These are phyloP conservation scores for Cryptosporidium ryanae DNA, from an alignment of 169 alveolate genomes.

Conservation along the genomic window DNA sequence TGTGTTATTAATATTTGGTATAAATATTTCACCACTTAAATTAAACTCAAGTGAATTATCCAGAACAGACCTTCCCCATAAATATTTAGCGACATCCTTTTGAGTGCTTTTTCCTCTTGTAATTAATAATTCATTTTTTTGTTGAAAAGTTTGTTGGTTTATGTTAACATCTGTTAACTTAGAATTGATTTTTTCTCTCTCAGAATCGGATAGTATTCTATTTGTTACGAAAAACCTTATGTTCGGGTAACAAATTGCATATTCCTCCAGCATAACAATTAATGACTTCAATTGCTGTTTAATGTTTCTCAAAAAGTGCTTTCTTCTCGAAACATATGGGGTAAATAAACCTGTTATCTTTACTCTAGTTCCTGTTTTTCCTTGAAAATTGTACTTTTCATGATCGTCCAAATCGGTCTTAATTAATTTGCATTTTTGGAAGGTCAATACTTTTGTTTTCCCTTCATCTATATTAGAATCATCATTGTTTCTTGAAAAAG, in stretches of 20 bases:
- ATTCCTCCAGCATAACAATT: slow-evolving; percentile 41
- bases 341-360: slow-evolving; percentile 33
- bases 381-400: not conserved
- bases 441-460: not conserved
- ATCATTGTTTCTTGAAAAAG: slow-evolving; percentile 52
- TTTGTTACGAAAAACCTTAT: slow-evolving; percentile 42
- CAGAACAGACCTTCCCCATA: slow-evolving; percentile 61
- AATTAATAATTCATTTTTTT: slow-evolving; percentile 3
- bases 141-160: slow-evolving; percentile 14
- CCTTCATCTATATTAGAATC: slow-evolving; percentile 9
- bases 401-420: not conserved
- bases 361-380: slow-evolving; percentile 42
- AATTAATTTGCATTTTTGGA: not conserved
- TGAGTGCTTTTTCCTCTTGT: slow-evolving; percentile 51
- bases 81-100: slow-evolving; percentile 49
- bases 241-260: slow-evolving; percentile 67
- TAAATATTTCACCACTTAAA: slow-evolving; percentile 37
- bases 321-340: slow-evolving; percentile 53
- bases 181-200: slow-evolving; percentile 23
- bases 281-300: slow-evolving; percentile 50
- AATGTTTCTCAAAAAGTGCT: slow-evolving; percentile 25
- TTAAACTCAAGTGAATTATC: slow-evolving; percentile 33
- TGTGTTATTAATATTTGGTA: slow-evolving; percentile 5
- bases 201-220: slow-evolving; percentile 18
- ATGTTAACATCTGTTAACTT: not conserved